phyloP scores from a whole-genome alignment of 352 stramenopile genomes.

The Globisporangium yorkense region DNA sequence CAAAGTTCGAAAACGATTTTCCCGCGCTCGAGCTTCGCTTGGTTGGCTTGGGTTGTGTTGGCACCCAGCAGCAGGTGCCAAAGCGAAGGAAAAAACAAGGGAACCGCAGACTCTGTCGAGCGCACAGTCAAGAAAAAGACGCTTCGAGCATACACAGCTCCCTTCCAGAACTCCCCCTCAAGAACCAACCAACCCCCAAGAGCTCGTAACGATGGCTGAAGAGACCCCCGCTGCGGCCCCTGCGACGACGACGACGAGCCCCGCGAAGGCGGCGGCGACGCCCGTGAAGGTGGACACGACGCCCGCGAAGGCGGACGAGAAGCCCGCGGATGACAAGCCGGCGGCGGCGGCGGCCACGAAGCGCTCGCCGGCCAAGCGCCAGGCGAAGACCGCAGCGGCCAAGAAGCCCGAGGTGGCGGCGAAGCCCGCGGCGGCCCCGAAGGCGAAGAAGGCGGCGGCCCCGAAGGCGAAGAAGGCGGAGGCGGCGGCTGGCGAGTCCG shows the following conservation, averaged over 20 bases:
- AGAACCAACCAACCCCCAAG: background rate
- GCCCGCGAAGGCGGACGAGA: slow-evolving; percentile 12
- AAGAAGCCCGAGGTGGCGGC: slow-evolving; percentile 41
- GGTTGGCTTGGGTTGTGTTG: slow-evolving; percentile 13
- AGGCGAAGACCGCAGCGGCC: slow-evolving; percentile 55
- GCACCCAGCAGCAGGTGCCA: too few species aligned
- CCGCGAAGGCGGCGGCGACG: slow-evolving; percentile 29
- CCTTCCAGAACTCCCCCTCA: background rate
- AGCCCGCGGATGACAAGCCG: slow-evolving; percentile 12
- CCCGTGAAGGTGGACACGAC: slow-evolving; percentile 15
- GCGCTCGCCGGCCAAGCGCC: slow-evolving; percentile 42
- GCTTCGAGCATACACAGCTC: slow-evolving; percentile 10
- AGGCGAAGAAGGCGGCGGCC: slow-evolving; percentile 27
- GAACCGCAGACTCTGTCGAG: background rate
- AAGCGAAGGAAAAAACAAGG: background rate
- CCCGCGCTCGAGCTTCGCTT: background rate
- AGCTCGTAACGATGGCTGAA: slow-evolving; percentile 11
- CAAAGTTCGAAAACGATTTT: background rate
- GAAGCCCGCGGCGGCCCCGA: slow-evolving; percentile 9
- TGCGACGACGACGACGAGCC: background rate
- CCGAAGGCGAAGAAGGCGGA: slow-evolving; percentile 16
- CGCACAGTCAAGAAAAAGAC: slow-evolving; percentile 22
- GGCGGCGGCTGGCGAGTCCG: slow-evolving; percentile 19
- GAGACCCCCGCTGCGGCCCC: slow-evolving; percentile 9
- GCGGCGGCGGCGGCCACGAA: slow-evolving; percentile 22